Base-by-base conservation (phyloP, 2,329 filamentous ascomycete genomes). In the Juglanconis sp. region DNA sequence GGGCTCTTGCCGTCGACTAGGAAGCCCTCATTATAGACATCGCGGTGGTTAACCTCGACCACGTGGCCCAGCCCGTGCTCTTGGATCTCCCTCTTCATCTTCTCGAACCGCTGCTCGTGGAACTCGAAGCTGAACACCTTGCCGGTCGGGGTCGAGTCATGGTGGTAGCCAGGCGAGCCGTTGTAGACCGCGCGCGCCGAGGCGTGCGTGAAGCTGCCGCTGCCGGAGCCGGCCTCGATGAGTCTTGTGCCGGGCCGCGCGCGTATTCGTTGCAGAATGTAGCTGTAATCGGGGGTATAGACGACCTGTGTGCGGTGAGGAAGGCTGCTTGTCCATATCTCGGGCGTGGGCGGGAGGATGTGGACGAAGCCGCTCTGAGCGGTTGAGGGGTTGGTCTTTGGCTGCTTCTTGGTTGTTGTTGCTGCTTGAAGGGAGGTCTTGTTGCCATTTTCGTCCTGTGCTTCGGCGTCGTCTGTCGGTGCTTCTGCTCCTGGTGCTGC, bases 261-360 rank as follows among this genome's bases (percentile, higher is more conserved):
- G 36, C 89, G 83, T 68, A 95, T 82, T 38, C 90, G 82, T 68
- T 93, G 89, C 10, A 95, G 78, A 53, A 95, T 86, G 70, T 92
- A 95, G 76, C 90, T 93, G 75, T 92, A 93, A 72, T 95, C 91
- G 15, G 90, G 90, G 0, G 89, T 93, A 72, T 95, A 95, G 56
- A 95, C 91, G 42, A 95, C 91, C 70, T 95, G 91, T 0, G 91
- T 95, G 63, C 91, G 81, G 71, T 95, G 91, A 1, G 91, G 91
- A 52, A 95, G 75, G 60, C 88, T 91, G 57, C 84, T 83, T 0
- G 91, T 95, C 91, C 91, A 95, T 30, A 90, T 81, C 72, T 95
- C 91, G 4, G 91, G 90, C 0, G 90, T 92, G 0, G 91, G 91
- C 11, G 87, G 87, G 15, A 95, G 79, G 17, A 95, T 77, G 73